Base-by-base conservation (phyloP, 345 rosid species). In the Sisymbrium irio region DNA sequence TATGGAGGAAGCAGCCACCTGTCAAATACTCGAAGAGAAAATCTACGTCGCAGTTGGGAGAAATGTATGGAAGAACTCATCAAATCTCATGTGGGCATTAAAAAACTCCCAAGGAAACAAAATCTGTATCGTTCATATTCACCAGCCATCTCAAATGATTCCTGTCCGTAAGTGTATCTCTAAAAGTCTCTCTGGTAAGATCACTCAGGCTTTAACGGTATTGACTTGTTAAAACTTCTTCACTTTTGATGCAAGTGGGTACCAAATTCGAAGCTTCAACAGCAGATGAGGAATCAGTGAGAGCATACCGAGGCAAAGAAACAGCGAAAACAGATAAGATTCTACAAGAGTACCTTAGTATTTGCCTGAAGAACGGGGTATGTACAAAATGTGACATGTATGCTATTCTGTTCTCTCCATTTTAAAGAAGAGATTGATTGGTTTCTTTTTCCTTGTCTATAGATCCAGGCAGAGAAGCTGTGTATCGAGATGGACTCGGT, bases 401-500 rank as follows among this genome's bases (percentile, higher is more conserved):
- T 55, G 36, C 49, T 33, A 13, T 32, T 45, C 2, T 36, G 50
- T 13, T 64, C 42, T 64, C 20, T 1, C 20, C 32, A 36, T 65
- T 69, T 36, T 15, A 33, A 44, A 51, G 63, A 37, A 32, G n/a
- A 59, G 55, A 13, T 65, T 64, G 58, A 18, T 19, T 28, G 32
- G 32, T 28, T 28, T 37, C n/a, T n/a, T n/a, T 25, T 36, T 14
- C 3, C 25, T 22, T 41, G 39, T 77, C 35, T 72, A 28, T 69
- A 93, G 98, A 86, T 88, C 9, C 80, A 64, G 45, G 90, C 93
- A 69, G 96, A 93, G 82, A 87, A 81, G 58, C 71, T 76, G 22
- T 70, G 45, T 58, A 46, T 62, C 17, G 92, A 85, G 61, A 80
- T 61, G 73, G 85, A 79, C 27, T 73, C 78, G 53, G 41, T 86